Conservation (phyloP, 2,329 filamentous ascomycete species). For the Ambrosiella cleistominuta region DNA sequence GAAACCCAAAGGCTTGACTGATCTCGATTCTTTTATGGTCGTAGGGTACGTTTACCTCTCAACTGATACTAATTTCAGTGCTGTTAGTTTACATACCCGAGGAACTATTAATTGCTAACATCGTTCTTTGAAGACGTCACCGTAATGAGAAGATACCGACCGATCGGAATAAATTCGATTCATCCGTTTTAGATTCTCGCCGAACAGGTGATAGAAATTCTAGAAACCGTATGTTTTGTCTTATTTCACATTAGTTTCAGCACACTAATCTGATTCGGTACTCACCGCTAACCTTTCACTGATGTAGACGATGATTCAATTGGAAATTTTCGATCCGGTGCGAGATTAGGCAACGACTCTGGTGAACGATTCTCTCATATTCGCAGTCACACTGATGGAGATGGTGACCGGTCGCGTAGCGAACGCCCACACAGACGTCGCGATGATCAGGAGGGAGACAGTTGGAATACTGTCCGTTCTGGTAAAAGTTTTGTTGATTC, state of each 20-base stretch:
- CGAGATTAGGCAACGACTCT: slow-evolving; percentile 6
- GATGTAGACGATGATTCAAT: slow-evolving; percentile 9
- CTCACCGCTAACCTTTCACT: neutral
- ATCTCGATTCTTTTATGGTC: neutral
- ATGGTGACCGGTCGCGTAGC: slow-evolving; percentile 31
- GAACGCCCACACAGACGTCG: slow-evolving; percentile 28
- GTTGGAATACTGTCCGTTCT: slow-evolving; percentile 58
- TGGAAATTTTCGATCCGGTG: slow-evolving; percentile 12
- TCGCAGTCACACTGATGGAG: slow-evolving; percentile 31
- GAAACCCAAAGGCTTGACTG: neutral
- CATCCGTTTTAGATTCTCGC: slow-evolving; percentile 14
- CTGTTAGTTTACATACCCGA: neutral
- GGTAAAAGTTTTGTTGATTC: slow-evolving; percentile 58
- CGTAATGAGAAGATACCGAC: slow-evolving; percentile 11
- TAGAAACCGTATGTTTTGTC: neutral
- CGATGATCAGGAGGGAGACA: slow-evolving; percentile 47
- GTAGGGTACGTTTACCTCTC: no score
- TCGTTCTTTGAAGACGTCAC: no score
- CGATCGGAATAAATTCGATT: slow-evolving; percentile 13
- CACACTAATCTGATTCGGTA: neutral
- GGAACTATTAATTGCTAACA: neutral
- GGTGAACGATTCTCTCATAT: slow-evolving; percentile 37
- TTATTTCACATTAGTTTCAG: neutral
- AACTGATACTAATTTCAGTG: no score
- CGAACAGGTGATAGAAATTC: slow-evolving; percentile 8